These are phyloP conservation scores for Naganishia vishniacii DNA, from an alignment of 768 basidiomycete species.

Conservation along the genomic window DNA sequence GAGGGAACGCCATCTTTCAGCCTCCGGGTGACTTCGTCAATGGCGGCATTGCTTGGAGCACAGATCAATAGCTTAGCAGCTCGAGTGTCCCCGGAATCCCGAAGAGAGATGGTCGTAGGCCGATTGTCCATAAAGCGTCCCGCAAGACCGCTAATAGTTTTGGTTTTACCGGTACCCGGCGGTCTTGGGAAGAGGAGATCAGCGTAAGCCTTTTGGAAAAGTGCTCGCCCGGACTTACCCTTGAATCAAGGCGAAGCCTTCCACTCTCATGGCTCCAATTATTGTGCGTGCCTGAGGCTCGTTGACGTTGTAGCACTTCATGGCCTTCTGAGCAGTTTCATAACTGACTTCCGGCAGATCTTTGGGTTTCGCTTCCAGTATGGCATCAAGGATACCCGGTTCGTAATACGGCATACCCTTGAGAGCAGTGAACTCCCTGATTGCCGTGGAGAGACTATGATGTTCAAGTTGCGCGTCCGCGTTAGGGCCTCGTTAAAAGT, in stretches of 20 bases:
- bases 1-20: constrained; percentile 71
- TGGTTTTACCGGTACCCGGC: constrained; percentile 97
- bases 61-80: constrained; percentile 78
- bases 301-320: constrained; percentile 70
- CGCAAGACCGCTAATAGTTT: constrained; percentile 92
- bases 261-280: constrained; percentile 61
- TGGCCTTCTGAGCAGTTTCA: constrained; percentile 60
- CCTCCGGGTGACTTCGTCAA: constrained; percentile 88
- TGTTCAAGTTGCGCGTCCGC: not conserved
- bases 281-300: constrained; percentile 92
- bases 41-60: constrained; percentile 96
- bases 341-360: constrained; percentile 51
- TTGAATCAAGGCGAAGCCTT: constrained; percentile 88
- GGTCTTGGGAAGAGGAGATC: constrained; percentile 51
- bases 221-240: constrained; percentile 56
- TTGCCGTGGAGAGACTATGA: constrained; percentile 57
- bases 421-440: constrained; percentile 86
- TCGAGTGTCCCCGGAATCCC: constrained; percentile 51
- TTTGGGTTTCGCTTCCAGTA: constrained; percentile 65
- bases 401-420: constrained; percentile 78
- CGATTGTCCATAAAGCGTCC: constrained; percentile 69
- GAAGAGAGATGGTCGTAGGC: constrained; percentile 52
- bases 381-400: constrained; percentile 55
- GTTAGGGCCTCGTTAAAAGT: too few species aligned
- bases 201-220: constrained; percentile 25